These are phyloP conservation scores for Ananas comosus DNA, from an alignment of 176 grass and related monocot genomes.

Conservation along the genomic window DNA sequence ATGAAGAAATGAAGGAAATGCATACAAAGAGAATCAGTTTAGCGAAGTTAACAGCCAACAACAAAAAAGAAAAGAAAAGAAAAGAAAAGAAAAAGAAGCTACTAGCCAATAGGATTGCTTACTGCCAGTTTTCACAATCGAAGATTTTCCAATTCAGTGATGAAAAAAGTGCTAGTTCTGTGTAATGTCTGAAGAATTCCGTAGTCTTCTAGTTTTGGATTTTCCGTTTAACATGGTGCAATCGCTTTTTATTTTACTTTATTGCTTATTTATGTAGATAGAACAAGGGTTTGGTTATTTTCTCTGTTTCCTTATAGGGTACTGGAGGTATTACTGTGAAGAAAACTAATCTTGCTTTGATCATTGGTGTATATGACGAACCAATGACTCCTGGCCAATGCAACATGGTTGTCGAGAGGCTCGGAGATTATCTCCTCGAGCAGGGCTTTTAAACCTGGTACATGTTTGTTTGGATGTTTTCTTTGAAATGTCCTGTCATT, in stretches of 20 bases:
- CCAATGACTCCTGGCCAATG: constrained; percentile 41
- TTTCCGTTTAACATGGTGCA: no score
- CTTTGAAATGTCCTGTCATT: neutral
- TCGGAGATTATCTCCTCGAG: constrained; percentile 42
- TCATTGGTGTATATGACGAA: constrained; percentile 31
- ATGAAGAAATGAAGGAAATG: no score
- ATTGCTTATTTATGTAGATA: neutral
- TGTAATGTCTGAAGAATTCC: no score
- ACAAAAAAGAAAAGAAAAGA: no score
- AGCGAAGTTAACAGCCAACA: no score
- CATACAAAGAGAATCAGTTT: no score
- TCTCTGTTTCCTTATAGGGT: constrained; percentile 20
- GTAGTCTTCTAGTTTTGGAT: no score
- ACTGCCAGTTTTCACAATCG: no score
- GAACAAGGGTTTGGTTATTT: neutral
- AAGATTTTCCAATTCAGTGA: no score
- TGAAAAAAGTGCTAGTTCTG: no score
- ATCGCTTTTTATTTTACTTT: neutral
- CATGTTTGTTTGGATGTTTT: neutral
- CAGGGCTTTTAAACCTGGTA: constrained; percentile 27
- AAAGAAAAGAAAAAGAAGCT: no score
- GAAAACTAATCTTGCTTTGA: constrained; percentile 25
- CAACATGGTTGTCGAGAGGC: constrained; percentile 42
- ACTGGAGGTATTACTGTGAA: constrained; percentile 34
- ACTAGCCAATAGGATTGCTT: no score